phyloP scores from a whole-genome alignment of 2,329 filamentous ascomycete genomes.

The Cladosporium sp. region DNA sequence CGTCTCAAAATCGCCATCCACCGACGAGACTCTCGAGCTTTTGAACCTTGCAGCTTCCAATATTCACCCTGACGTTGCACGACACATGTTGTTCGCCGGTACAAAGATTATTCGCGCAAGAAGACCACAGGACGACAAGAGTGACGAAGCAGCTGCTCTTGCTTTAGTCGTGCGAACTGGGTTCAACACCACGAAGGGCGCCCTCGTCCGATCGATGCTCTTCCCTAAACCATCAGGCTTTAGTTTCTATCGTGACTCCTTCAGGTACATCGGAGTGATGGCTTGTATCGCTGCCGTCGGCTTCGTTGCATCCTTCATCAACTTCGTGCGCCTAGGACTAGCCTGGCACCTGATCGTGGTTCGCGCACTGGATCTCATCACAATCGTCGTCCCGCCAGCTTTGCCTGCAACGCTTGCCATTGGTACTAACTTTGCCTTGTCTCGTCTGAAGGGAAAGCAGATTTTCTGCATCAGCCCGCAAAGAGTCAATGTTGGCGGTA shows the following conservation, averaged over 20 bases:
- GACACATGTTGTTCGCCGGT: constrained; percentile 88
- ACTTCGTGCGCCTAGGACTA: constrained; percentile 81
- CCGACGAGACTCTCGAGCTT: constrained; percentile 69
- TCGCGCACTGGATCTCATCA: constrained; percentile 89
- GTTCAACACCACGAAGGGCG: constrained; percentile 96
- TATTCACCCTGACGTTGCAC: constrained; percentile 76
- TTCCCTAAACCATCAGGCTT: constrained; percentile 98
- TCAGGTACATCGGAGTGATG: constrained; percentile 98
- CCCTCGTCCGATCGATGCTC: constrained; percentile 93
- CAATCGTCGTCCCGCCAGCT: constrained; percentile 93
- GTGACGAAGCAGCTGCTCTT: constrained; percentile 84
- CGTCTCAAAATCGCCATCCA: constrained; percentile 85
- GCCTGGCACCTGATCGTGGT: constrained; percentile 89
- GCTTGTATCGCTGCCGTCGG: constrained; percentile 77
- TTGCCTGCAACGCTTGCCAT: constrained; percentile 93
- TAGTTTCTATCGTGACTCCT: constrained; percentile 97
- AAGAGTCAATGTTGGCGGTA: constrained; percentile 92
- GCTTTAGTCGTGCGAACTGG: constrained; percentile 91
- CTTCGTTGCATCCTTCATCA: constrained; percentile 86
- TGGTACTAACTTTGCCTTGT: constrained; percentile 90
- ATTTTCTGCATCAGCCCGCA: constrained; percentile 99
- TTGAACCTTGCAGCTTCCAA: constrained; percentile 78
- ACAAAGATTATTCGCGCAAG: constrained; percentile 92
- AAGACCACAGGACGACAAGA: constrained; percentile 78
- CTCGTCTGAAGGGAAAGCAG: constrained; percentile 76